Percentiles rank a stretch among this genome's conserved stretches.
These are phyloP conservation scores for Mycena haematopus DNA, from an alignment of 768 basidiomycete species.

Conservation along the genomic window DNA sequence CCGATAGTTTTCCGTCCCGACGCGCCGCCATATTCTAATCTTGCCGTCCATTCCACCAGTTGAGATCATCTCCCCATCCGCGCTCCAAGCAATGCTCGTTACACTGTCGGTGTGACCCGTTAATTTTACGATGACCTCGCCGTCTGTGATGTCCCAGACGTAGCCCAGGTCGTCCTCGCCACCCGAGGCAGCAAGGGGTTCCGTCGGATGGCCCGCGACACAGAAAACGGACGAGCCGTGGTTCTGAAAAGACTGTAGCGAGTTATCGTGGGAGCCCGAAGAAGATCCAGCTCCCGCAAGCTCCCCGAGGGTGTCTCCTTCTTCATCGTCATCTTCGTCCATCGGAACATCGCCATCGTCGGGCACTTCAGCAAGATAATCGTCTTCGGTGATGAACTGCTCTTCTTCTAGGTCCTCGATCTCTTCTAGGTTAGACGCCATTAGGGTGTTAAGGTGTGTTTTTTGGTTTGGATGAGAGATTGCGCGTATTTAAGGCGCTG, in stretches of 20 bases:
- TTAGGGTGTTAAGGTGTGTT: constrained; percentile 14
- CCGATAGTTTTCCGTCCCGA: constrained; percentile 73
- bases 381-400: constrained; percentile 69
- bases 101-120: constrained; percentile 96
- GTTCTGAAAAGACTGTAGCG: constrained; percentile 68
- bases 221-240: constrained; percentile 86
- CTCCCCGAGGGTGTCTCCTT: constrained; percentile 47
- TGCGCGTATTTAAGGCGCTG: constrained; percentile 16
- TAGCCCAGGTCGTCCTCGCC: constrained; percentile 96
- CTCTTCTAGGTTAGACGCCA: constrained; percentile 43
- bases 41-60: constrained; percentile 99
- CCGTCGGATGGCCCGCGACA: constrained; percentile 82
- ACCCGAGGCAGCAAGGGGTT: constrained; percentile 86
- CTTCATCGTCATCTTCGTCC: constrained; percentile 70
- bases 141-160: constrained; percentile 88
- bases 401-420: constrained; percentile 55
- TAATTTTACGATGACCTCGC: constrained; percentile 81
- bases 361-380: constrained; percentile 66
- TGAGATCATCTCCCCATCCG: constrained; percentile 90
- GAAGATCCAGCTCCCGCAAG: constrained; percentile 45
- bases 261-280: constrained; percentile 60
- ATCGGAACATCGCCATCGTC: constrained; percentile 75
- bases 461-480: not conserved
- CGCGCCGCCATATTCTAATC: constrained; percentile 89
- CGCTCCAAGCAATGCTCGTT: constrained; percentile 75